phyloP scores from a whole-genome alignment of 805 yeast genomes.

The Zygoascus bituminiphila region DNA sequence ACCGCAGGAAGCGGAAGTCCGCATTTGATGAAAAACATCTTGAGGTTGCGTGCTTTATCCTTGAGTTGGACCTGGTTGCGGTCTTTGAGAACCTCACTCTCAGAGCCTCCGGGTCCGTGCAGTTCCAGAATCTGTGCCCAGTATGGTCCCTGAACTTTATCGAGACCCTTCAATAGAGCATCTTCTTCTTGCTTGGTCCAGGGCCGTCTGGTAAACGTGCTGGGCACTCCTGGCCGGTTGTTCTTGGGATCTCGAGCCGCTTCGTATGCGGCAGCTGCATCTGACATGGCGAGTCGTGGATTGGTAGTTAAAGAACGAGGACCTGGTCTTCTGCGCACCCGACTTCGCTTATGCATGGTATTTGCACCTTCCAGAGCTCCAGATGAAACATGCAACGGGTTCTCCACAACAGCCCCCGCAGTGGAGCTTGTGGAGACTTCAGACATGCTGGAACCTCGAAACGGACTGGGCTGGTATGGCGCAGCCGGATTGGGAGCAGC shows the following conservation, averaged over 20 bases:
- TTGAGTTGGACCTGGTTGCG: conserved; percentile 87
- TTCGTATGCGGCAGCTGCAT: conserved; percentile 6
- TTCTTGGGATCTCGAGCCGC: conserved; percentile 2
- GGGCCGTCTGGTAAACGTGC: conserved; percentile 41
- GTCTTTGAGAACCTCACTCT: conserved; percentile 75
- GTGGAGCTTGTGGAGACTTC: not conserved
- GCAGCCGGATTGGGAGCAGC: not conserved
- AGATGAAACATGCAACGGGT: too few relatives aligned
- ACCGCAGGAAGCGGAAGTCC: conserved; percentile 74
- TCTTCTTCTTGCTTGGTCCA: conserved; percentile 90
- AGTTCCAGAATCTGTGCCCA: conserved; percentile 87
- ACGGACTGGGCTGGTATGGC: not conserved
- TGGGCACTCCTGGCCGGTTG: not conserved
- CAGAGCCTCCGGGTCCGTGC: conserved; percentile 91
- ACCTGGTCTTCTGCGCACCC: not conserved
- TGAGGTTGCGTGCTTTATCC: conserved; percentile 96
- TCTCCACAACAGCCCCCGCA: not conserved
- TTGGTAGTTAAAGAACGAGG: not conserved
- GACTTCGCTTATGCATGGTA: too few relatives aligned
- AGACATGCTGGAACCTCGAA: not conserved
- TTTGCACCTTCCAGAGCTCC: not conserved
- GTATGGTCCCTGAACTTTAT: conserved; percentile 71
- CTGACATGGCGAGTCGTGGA: not conserved
- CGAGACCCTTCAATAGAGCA: conserved; percentile 73
- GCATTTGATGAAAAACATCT: conserved; percentile 70